Evolutionary conservation across 305 asterid genomes (phyloP), one percentile per base, ranked within the genome.

Genomic region (Salvia sclarea): DNA sequence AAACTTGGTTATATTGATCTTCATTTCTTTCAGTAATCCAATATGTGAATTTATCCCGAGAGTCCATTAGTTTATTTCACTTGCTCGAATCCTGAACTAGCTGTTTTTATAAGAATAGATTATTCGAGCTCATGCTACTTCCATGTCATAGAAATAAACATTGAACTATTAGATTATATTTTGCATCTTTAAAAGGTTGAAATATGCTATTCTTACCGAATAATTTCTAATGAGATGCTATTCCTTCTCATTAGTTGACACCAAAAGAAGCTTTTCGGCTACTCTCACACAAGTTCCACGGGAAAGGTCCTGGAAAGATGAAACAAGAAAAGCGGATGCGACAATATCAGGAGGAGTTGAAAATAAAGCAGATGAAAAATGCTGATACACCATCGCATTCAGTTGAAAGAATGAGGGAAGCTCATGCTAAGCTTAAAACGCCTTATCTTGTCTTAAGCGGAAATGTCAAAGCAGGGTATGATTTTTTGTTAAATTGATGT

Each of bases 231-330:
- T 14, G 43, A 11, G 16, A n/a, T 55, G 0, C 45, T 58, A 50
- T 66, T 62, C 64, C 49, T 63, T 49, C 70, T 66, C 60, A 30
- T 73, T 90, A 90, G 98, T 71, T 93, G 84, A 91, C 98, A 33
- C 98, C 95, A 50, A 93, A 91, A 80, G 98, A 93, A 83, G 90
- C 92, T 57, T 93, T 88, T 74, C 88, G 97, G 68, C 76, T 76
- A 80, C 77, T 93, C 72, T 93, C 97, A 31, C 97, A 93, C 78
- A 93, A 82, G 80, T 93, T 93, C 77, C 98, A 93, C 13, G 98
- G 97, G 13, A 93, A 93, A 76, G 97, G 92, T 6, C 98, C 98
- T 40, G 97, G 98, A 57, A 93, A 93, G 82, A 88, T 81, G 92
- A 93, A 93, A 69, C 95, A 82, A 79, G 96, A 93, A 73, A 93